Base-by-base conservation (phyloP, 176 grass and related monocot species). In the Zizania latifolia region DNA sequence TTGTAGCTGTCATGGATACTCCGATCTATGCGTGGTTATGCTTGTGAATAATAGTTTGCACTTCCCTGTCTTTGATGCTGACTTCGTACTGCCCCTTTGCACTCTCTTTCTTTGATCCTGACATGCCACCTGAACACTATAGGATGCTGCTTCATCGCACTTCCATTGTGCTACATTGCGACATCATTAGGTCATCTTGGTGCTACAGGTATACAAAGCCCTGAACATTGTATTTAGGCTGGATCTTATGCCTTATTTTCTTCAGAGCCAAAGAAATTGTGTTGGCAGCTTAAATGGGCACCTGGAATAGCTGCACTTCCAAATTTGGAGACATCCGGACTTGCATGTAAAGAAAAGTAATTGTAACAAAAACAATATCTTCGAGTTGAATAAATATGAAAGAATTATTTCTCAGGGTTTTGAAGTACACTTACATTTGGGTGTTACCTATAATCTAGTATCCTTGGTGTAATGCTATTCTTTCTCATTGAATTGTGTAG, bases 361-460 rank as follows among this genome's bases (percentile, higher is more conserved):
- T 41, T 13, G 5, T 38, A 73, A 53, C 31, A 78, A 74, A 70
- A 74, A 60, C 55, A 83, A 74, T 70, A 66, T 60, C 22, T 68
- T 79, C 1, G 55, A 74, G 66, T 72, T 79, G 62, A 82, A 87
- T 83, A 83, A 87, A 83, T 83, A 79, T 35, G 68, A 83, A 87
- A 68, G 68, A 79, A 79, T 83, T 79, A 82, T 87, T 83, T 83
- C 51, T 87, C 27, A 24, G 41, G 57, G 61, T 88, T 79, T 74
- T 32, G 40, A 69, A 69, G 75, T 83, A 83, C 75, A 88, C 28
- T 88, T 88, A 78, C 80, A 78, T 74, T 88, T 88, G 68, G 46
- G 75, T 68, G 85, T 79, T 83, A 83, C 69, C 80, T 87, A 87
- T 78, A 61, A 72, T 73, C 67, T 78, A 73, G 3, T 66, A 67